Evolutionary conservation across 2,329 filamentous ascomycete genomes (phyloP), one percentile per base, ranked within the genome.

Genomic region (Neofusicoccum sp.): DNA sequence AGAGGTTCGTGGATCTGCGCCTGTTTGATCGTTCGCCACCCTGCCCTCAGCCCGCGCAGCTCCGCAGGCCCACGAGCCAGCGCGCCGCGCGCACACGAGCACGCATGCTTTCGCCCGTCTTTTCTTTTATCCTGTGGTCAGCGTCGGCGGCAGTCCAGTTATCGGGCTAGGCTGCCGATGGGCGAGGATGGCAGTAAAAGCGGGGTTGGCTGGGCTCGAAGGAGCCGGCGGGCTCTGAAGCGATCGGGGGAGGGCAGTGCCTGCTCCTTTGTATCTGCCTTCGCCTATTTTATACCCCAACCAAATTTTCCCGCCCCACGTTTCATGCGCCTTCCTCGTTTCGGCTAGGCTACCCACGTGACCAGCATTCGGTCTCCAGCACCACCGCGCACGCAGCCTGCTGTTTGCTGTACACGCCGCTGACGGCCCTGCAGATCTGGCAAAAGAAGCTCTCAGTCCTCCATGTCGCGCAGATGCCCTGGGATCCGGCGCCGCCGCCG

Each of bases 401-500:
- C 48, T 9, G n/a, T 43, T 34, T 3, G 33, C 36, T 45, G n/a
- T 61, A 41, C 31, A 22, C 6, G 16, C 22, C 22, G 59, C 59
- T 62, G 14, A 62, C 48, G 6, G 29, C 7, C 22, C 43, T 44
- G 22, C 60, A 98, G 93, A 91, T 89, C 80, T 99, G 95, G 95
- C 93, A 98, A 82, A 84, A 89, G 71, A 97, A 96, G 78, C 84
- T 99, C 39, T 90, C 93, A 1, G 87, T 88, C 69, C 87, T 96
- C 68, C 87, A 90, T 68, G 89, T 98, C 66, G 95, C 95, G 64
- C 83, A 86, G 63, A 97, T 98, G 75, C 94, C 95, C 9, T 99
- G 95, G 95, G 95, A 99, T 74, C 94, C 95, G 47, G 89, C 90
- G 73, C 89, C 90, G 56, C 88, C 90, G 59, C 84, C 86, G 58